These are phyloP conservation scores for Firmiana major DNA, from an alignment of 345 rosid genomes.

Conservation along the genomic window DNA sequence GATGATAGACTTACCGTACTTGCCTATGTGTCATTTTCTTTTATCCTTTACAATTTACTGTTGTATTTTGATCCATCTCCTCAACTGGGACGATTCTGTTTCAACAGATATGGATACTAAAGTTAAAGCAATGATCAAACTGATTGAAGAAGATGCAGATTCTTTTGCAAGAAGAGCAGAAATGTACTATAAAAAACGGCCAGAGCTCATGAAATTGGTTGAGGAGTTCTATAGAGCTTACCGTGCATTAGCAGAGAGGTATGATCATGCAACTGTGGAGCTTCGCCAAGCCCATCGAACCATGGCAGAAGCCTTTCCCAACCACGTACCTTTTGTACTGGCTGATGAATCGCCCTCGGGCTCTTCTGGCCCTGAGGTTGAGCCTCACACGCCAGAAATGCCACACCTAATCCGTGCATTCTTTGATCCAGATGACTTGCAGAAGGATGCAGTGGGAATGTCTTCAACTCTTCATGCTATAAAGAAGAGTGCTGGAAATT, in stretches of 20 bases:
- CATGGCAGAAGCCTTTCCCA: slow-evolving; percentile 87
- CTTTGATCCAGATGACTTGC: slow-evolving; percentile 39
- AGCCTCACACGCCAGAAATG: slow-evolving; percentile 72
- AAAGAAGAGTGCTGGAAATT: slow-evolving; percentile 22
- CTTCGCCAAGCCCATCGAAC: slow-evolving; percentile 84
- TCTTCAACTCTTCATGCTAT: slow-evolving; percentile 4
- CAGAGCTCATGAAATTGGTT: slow-evolving; percentile 89
- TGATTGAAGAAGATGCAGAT: slow-evolving; percentile 97
- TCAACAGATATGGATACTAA: slow-evolving; percentile 79
- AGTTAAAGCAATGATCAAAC: slow-evolving; percentile 85
- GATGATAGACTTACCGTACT: neutral
- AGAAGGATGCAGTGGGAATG: slow-evolving; percentile 32
- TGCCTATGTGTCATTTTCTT: neutral
- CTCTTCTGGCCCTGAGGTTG: slow-evolving; percentile 43
- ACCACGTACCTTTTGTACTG: slow-evolving; percentile 58
- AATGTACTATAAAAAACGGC: slow-evolving; percentile 96
- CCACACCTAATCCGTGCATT: slow-evolving; percentile 37
- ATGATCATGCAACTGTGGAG: slow-evolving; percentile 83
- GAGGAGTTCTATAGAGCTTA: slow-evolving; percentile 96
- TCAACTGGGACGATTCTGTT: neutral
- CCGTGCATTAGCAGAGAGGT: slow-evolving; percentile 92
- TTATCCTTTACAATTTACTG: neutral
- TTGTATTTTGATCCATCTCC: neutral
- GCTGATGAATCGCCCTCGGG: slow-evolving; percentile 58
- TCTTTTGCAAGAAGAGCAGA: slow-evolving; percentile 98